These are phyloP conservation scores for Metschnikowia cerradonensis DNA, from an alignment of 805 yeast genomes.

Conservation along the genomic window DNA sequence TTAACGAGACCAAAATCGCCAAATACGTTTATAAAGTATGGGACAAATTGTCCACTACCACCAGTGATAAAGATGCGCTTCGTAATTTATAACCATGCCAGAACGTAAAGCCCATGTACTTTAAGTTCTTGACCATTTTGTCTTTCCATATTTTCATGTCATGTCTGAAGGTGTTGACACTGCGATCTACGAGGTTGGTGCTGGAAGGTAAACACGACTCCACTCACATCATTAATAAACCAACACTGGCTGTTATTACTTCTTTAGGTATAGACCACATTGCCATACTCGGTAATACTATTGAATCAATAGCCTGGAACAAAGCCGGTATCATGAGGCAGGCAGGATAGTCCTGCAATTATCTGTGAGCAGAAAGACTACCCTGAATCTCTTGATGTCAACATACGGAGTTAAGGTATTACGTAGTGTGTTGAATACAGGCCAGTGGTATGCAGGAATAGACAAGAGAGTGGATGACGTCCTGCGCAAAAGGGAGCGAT, in stretches of 20 bases:
- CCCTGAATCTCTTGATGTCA: constrained; percentile 44
- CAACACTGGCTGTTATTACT: constrained; percentile 81
- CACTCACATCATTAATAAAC: constrained; percentile 79
- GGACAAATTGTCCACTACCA: constrained; percentile 65
- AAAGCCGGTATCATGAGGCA: constrained; percentile 82
- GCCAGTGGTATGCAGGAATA: no score
- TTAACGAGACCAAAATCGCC: constrained; percentile 72
- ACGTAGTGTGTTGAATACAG: no score
- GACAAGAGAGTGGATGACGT: no score
- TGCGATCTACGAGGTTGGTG: constrained; percentile 96
- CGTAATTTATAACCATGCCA: constrained; percentile 64
- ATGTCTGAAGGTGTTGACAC: constrained; percentile 85
- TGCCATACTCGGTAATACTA: constrained; percentile 76
- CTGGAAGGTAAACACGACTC: constrained; percentile 97
- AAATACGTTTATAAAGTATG: constrained; percentile 92
- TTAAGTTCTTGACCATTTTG: constrained; percentile 81
- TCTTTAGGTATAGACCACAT: constrained; percentile 92
- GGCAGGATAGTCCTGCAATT: constrained; percentile 60
- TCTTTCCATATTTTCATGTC: constrained; percentile 92
- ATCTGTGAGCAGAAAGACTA: constrained; percentile 53
- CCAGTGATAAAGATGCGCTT: constrained; percentile 52
- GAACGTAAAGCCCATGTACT: constrained; percentile 84
- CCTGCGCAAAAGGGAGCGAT: no score
- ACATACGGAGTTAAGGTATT: no score
- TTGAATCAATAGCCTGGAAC: constrained; percentile 92